Evolutionary conservation across 495 filamentous ascomycete genomes (phyloP).

Genomic region (Penicillium simplicissimum): DNA sequence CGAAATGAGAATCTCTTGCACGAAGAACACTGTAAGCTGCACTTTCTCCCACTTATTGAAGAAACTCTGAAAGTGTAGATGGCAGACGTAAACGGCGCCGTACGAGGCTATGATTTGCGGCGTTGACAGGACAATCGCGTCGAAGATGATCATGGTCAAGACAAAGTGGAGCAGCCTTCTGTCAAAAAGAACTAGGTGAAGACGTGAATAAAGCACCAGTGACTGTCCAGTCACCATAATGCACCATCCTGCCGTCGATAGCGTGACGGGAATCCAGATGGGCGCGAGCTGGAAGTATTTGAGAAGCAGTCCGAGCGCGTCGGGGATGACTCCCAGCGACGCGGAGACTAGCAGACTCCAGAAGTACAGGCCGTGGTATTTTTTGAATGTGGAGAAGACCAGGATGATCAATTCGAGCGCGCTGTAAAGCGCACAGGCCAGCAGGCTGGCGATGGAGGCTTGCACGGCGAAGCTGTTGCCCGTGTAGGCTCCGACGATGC

Average conservation of each 20-base stretch:
- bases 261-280: slow-evolving; percentile 31
- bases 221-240: slow-evolving; percentile 60
- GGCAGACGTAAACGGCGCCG: slow-evolving; percentile 28
- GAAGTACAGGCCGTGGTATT: slow-evolving; percentile 22
- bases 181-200: slow-evolving; percentile 53
- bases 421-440: slow-evolving; percentile 18
- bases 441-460: slow-evolving; percentile 19
- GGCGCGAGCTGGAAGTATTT: slow-evolving; percentile 48
- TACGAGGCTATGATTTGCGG: slow-evolving; percentile 49
- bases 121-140: slow-evolving; percentile 47
- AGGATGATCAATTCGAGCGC: slow-evolving; percentile 41
- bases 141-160: slow-evolving; percentile 53
- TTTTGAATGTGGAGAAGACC: slow-evolving; percentile 44
- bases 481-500: slow-evolving; percentile 27
- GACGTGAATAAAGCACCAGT: slow-evolving; percentile 59
- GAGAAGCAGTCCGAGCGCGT: slow-evolving; percentile 53
- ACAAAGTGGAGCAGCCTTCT: slow-evolving; percentile 39
- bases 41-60: slow-evolving; percentile 41
- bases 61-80: slow-evolving; percentile 27
- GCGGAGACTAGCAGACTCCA: slow-evolving; percentile 36
- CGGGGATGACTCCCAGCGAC: slow-evolving; percentile 48
- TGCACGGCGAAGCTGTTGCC: slow-evolving; percentile 27
- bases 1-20: slow-evolving; percentile 49
- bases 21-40: slow-evolving; percentile 41
- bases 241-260: slow-evolving; percentile 51